Evolutionary conservation across 2,329 filamentous ascomycete species (phyloP), one percentile per base, ranked within the genome.

Genomic region (Laburnicola sp.): DNA sequence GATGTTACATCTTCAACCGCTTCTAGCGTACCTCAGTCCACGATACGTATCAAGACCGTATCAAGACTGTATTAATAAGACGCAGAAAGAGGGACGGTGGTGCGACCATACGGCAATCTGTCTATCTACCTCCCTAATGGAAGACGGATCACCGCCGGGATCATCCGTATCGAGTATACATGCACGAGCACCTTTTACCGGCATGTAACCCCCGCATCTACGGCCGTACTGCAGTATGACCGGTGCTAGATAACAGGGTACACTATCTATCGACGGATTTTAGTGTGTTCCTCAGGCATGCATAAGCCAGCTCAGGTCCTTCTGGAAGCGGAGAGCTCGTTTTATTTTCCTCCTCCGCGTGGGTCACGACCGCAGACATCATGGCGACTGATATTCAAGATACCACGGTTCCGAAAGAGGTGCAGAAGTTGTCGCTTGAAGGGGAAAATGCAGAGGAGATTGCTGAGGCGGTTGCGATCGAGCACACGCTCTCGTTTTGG

Each of bases 401-500:
- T 7, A 25, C 35, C 6, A 52, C 58, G 10, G 38, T 45, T 8
- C 57, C 55, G 4, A 28, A 54, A 26, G 59, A 60, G 34, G 55
- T 60, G 39, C 57, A 48, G 10, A 62, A 60, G 38, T 43, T 60
- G 7, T 57, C 57, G 28, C 58, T 50, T 10, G 45, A 57, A 30
- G 54, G 51, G n/a, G 58, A 57, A n/a, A 47, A 43, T 22, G 56
- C 57, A 22, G 65, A 66, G 26, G 62, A 70, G 48, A 65, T 70
- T n/a, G 64, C 64, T 6, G 61, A 68, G 48, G 71, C 71, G 5
- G 63, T 70, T 22, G 68, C 68, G 36, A 37, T 59, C 27, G 72
- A 75, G 55, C 72, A 74, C 50, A 57, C 58, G 16, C 63, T 73
- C 26, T 62, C 59, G 6, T 69, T 76, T 48, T 64, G 59, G 50